phyloP scores from a whole-genome alignment of 768 basidiomycete genomes.

The Clathrus columnatus region DNA sequence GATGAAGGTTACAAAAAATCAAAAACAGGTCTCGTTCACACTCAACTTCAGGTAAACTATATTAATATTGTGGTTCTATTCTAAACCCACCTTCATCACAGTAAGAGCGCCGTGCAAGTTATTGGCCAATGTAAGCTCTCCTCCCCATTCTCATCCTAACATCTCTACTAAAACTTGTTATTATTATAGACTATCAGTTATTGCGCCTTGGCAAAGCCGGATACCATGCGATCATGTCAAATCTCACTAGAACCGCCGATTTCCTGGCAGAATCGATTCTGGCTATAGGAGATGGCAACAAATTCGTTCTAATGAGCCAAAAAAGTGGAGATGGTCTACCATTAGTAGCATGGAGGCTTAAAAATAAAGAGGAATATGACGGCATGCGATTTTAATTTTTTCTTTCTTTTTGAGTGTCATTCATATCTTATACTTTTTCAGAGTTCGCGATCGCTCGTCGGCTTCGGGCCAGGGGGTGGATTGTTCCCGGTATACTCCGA shows the following conservation, averaged over 20 bases:
- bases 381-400: neutral
- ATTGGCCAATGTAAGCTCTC: slow-evolving; percentile 13
- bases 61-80: neutral
- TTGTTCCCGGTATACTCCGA: slow-evolving; percentile 12
- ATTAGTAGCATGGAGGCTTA: slow-evolving; percentile 23
- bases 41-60: slow-evolving; percentile 34
- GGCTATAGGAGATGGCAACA: slow-evolving; percentile 15
- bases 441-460: slow-evolving; percentile 24
- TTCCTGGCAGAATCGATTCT: slow-evolving; percentile 16
- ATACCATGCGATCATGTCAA: slow-evolving; percentile 24
- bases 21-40: slow-evolving; percentile 53
- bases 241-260: slow-evolving; percentile 19
- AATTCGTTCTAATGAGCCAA: slow-evolving; percentile 20
- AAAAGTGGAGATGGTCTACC: slow-evolving; percentile 18
- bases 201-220: slow-evolving; percentile 23
- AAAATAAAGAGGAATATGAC: slow-evolving; percentile 17
- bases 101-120: slow-evolving; percentile 20
- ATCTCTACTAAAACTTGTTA: neutral
- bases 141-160: neutral
- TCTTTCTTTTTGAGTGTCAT: neutral
- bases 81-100: slow-evolving; percentile 1
- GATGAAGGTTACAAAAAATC: slow-evolving; percentile 42
- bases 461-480: slow-evolving; percentile 18
- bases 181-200: slow-evolving; percentile 18
- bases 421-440: neutral